Conservation (phyloP, 768 basidiomycete genomes). For the Boletus eberwhitei region DNA sequence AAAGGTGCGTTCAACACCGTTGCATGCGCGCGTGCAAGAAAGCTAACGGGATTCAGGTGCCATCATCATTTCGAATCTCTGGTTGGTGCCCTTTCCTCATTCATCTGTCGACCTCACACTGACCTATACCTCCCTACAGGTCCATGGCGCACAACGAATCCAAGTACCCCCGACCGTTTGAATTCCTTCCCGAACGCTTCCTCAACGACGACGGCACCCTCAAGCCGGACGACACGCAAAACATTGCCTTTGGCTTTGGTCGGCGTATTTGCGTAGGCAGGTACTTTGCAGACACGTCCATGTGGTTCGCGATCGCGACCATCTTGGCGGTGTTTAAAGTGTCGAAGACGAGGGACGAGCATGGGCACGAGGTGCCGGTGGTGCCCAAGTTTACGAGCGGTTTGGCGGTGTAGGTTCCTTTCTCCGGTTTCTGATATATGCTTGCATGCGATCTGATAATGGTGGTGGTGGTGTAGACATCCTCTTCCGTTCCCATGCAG, state of each 20-base stretch:
- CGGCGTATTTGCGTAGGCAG: slow-evolving; percentile 25
- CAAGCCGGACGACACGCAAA: slow-evolving; percentile 6
- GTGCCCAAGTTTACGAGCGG: slow-evolving; percentile 13
- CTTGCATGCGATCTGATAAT: background rate
- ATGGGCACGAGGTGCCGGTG: slow-evolving; percentile 13
- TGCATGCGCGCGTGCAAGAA: background rate
- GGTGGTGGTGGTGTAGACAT: background rate
- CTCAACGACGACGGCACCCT: slow-evolving; percentile 24
- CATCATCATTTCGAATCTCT: slow-evolving; percentile 10
- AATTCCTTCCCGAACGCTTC: slow-evolving; percentile 41
- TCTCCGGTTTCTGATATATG: background rate
- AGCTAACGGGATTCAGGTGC: background rate
- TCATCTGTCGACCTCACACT: background rate
- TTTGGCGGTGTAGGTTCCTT: slow-evolving; percentile 6
- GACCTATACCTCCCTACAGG: background rate
- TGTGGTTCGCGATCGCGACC: slow-evolving; percentile 17
- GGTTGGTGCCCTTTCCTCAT: background rate
- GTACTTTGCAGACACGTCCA: slow-evolving; percentile 16
- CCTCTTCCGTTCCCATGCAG: slow-evolving; percentile 11
- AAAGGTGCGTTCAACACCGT: slow-evolving; percentile 17
- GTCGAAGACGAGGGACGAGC: slow-evolving; percentile 1
- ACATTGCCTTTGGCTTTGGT: slow-evolving; percentile 25
- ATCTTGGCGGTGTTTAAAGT: slow-evolving; percentile 13
- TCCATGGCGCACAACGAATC: slow-evolving; percentile 16
- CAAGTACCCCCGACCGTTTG: slow-evolving; percentile 36